phyloP scores from a whole-genome alignment of 371 early-diverging fungal genomes.

The Mortierella sp. region DNA sequence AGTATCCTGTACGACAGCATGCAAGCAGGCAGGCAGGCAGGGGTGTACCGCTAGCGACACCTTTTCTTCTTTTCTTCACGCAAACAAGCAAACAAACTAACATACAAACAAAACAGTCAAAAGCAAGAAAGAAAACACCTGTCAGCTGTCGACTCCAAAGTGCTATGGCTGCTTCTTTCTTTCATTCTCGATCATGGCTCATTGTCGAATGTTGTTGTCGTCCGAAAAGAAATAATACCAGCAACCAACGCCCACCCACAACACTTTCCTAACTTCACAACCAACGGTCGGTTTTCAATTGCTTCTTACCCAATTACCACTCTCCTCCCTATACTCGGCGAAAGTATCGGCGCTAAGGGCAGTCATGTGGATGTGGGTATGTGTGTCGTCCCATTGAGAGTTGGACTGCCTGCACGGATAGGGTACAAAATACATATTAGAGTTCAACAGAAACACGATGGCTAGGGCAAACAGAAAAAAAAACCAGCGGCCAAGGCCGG shows the following conservation, averaged over 20 bases:
- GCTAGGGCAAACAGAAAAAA: neutral
- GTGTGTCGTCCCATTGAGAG: neutral
- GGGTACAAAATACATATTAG: neutral
- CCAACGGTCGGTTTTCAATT: neutral
- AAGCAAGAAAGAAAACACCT: neutral
- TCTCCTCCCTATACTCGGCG: neutral
- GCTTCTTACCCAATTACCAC: neutral
- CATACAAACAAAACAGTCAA: too few relatives aligned
- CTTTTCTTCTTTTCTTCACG: too few relatives aligned
- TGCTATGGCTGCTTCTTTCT: neutral
- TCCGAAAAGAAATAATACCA: neutral
- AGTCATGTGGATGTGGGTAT: constrained; percentile 1
- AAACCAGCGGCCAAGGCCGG: neutral
- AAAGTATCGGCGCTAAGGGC: neutral
- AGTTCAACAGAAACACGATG: neutral
- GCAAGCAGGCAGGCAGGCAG: neutral
- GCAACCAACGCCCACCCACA: neutral
- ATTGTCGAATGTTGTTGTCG: neutral
- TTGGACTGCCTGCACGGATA: neutral
- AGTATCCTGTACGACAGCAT: neutral
- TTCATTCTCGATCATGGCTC: neutral
- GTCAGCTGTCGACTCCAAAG: neutral
- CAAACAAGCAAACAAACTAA: neutral
- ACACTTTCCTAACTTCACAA: neutral
- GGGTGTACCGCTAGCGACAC: too few relatives aligned